Percentiles rank a stretch among this genome's conserved stretches.
Evolutionary conservation across 2,329 filamentous ascomycete genomes (phyloP).

Genomic region (Ophiostoma sp.): DNA sequence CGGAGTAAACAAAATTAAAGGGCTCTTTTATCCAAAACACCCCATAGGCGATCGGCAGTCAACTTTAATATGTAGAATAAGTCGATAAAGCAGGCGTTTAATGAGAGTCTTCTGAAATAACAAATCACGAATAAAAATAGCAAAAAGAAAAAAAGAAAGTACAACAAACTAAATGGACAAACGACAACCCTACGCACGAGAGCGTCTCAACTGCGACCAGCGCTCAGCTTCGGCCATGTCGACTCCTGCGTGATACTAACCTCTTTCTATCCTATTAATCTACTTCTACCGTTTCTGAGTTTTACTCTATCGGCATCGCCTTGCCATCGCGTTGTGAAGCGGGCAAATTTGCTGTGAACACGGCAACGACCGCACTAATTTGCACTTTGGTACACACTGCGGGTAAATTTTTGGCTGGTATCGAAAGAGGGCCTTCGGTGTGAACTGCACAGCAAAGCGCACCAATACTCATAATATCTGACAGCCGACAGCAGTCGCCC

Average conservation of each 20-base stretch:
- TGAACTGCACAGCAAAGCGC: neutral
- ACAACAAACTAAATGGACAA: neutral
- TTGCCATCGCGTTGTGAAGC: neutral
- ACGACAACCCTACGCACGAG: conserved; percentile 6
- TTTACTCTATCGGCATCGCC: too few relatives aligned
- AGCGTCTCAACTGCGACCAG: neutral
- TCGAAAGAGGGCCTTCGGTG: neutral
- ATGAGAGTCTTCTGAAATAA: neutral
- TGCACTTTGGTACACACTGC: neutral
- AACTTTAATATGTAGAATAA: conserved; percentile 4
- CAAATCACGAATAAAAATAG: neutral
- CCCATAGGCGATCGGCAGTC: conserved; percentile 7
- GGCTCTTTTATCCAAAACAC: conserved; percentile 2
- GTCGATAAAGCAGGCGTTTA: neutral
- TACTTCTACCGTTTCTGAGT: neutral
- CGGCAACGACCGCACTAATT: neutral
- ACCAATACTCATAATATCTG: neutral
- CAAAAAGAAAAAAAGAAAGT: neutral
- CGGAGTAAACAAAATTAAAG: conserved; percentile 12
- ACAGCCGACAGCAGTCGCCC: neutral
- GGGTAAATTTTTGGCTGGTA: neutral
- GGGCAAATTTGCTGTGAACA: neutral
- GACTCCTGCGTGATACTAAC: neutral
- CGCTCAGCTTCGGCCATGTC: neutral
- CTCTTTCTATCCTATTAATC: neutral